These are phyloP conservation scores for Tricholoma bakamatsutake DNA, from an alignment of 768 basidiomycete species.

Conservation along the genomic window DNA sequence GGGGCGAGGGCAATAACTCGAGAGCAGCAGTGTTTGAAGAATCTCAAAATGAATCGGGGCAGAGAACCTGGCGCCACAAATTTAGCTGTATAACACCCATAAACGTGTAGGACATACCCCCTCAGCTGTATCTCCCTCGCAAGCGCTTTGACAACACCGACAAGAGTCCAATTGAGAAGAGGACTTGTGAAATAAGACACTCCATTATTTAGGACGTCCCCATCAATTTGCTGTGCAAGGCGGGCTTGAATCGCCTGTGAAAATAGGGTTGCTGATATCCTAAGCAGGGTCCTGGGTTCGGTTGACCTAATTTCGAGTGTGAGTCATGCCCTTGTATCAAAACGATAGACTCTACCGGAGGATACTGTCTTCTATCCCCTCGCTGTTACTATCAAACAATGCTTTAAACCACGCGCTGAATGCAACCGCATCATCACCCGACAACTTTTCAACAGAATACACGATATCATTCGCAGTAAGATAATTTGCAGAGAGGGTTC, in stretches of 20 bases:
- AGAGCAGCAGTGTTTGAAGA: constrained; percentile 59
- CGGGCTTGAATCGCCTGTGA: constrained; percentile 50
- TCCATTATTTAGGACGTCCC: constrained; percentile 65
- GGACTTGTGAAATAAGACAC: constrained; percentile 72
- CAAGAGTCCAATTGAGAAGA: constrained; percentile 74
- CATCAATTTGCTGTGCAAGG: constrained; percentile 52
- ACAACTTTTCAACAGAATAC: constrained; percentile 33
- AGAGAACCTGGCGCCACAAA: constrained; percentile 32
- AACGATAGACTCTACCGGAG: constrained; percentile 37
- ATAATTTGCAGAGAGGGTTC: constrained; percentile 43
- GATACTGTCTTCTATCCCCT: constrained; percentile 81
- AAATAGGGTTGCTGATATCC: constrained; percentile 63
- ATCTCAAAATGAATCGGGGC: constrained; percentile 54
- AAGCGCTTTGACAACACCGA: constrained; percentile 63
- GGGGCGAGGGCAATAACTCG: constrained; percentile 53
- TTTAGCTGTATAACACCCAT: neutral
- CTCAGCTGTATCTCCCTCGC: constrained; percentile 52
- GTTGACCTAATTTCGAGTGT: constrained; percentile 46
- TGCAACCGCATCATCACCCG: constrained; percentile 35
- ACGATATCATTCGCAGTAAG: constrained; percentile 43
- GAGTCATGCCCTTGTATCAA: neutral
- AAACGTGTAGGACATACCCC: constrained; percentile 33
- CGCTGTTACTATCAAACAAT: constrained; percentile 68
- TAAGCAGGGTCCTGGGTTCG: constrained; percentile 59
- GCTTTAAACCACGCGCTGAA: constrained; percentile 68